Conservation (phyloP, 2,329 filamentous ascomycete species). For the Fusarium ambrosium region DNA sequence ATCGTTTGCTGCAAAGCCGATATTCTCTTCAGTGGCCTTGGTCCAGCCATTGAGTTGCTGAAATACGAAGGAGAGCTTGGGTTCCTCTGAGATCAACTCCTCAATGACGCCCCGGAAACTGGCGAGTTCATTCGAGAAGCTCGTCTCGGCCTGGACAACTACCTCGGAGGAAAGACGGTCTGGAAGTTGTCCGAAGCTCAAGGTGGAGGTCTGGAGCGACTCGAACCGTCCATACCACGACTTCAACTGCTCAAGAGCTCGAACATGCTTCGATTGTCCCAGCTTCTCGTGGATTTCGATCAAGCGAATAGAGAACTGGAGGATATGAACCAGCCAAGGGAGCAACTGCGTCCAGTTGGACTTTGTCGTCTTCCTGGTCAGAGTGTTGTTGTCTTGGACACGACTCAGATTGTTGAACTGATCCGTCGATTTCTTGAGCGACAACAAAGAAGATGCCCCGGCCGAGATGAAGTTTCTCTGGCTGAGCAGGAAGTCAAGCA, state of each 20-base stretch:
- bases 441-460: slow-evolving; percentile 53
- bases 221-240: slow-evolving; percentile 65
- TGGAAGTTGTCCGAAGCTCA: slow-evolving; percentile 64
- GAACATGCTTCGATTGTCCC: slow-evolving; percentile 64
- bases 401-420: slow-evolving; percentile 55
- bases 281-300: slow-evolving; percentile 77
- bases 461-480: slow-evolving; percentile 69
- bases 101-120: slow-evolving; percentile 59
- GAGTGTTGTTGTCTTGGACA: slow-evolving; percentile 38
- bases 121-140: slow-evolving; percentile 54
- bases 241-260: slow-evolving; percentile 61
- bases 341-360: slow-evolving; percentile 48
- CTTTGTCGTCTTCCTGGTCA: slow-evolving; percentile 34
- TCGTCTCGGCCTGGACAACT: slow-evolving; percentile 50
- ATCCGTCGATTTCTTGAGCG: slow-evolving; percentile 55
- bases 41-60: slow-evolving; percentile 77
- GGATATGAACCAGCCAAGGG: slow-evolving; percentile 77
- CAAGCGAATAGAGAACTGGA: slow-evolving; percentile 72
- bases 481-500: slow-evolving; percentile 74
- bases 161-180: slow-evolving; percentile 60
- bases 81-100: slow-evolving; percentile 56
- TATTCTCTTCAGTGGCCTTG: slow-evolving; percentile 45
- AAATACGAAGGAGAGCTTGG: slow-evolving; percentile 74
- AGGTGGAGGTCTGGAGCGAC: slow-evolving; percentile 57
- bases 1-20: slow-evolving; percentile 17